These are phyloP conservation scores for Capsella rubella DNA, from an alignment of 441 rosid genomes.

Conservation along the genomic window DNA sequence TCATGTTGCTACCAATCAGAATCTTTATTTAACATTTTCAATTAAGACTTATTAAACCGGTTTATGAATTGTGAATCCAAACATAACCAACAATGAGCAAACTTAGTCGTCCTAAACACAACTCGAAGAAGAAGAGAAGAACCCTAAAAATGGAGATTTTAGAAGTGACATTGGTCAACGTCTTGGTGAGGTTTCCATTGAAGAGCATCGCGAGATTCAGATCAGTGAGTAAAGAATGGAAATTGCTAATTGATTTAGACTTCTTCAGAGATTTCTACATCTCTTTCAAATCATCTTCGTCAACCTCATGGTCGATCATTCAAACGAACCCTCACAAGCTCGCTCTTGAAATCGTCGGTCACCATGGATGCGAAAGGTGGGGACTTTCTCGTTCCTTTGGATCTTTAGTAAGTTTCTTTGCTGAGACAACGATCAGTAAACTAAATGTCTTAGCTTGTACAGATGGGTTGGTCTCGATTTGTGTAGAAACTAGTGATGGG, in stretches of 20 bases:
- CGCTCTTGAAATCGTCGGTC: slow-evolving; percentile 27
- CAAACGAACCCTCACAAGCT: slow-evolving; percentile 30
- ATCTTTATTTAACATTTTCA: no score
- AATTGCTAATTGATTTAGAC: slow-evolving; percentile 23
- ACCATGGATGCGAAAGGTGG: slow-evolving; percentile 31
- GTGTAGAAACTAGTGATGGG: background rate
- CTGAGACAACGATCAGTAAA: slow-evolving; percentile 1
- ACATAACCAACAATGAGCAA: no score
- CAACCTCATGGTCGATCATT: slow-evolving; percentile 38
- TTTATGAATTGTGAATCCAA: no score
- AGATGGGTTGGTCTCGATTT: slow-evolving; percentile 28
- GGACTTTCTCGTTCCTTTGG: slow-evolving; percentile 19
- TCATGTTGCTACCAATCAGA: no score
- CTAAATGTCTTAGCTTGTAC: slow-evolving; percentile 24
- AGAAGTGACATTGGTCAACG: background rate
- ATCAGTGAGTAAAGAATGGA: slow-evolving; percentile 24
- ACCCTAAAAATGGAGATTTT: slow-evolving; percentile 27
- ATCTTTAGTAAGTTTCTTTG: slow-evolving; percentile 20
- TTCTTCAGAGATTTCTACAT: slow-evolving; percentile 27
- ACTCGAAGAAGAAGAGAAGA: background rate
- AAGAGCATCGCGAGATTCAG: slow-evolving; percentile 36
- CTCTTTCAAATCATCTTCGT: slow-evolving; percentile 30
- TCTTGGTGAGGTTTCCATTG: slow-evolving; percentile 12
- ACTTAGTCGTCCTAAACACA: no score
- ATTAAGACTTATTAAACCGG: no score